Evolutionary conservation across 257 asterid genomes (phyloP).

Genomic region (Primulina tabacum): DNA sequence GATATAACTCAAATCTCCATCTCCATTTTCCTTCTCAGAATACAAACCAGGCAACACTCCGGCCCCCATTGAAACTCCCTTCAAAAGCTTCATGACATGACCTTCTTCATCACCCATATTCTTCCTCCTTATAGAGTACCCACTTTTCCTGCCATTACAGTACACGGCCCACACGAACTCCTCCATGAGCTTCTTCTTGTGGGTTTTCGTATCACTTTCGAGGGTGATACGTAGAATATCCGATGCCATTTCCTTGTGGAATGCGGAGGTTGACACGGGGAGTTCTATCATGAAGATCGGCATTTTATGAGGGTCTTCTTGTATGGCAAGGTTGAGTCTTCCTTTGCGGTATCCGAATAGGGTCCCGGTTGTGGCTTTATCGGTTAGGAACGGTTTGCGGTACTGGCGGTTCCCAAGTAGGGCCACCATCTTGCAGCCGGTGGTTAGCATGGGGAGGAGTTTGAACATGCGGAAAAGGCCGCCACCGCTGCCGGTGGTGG

Average conservation of each 20-base stretch:
- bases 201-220: conserved; percentile 72
- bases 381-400: conserved; percentile 56
- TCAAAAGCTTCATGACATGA: conserved; percentile 65
- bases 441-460: conserved; percentile 86
- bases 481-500: conserved; percentile 27
- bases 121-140: conserved; percentile 67
- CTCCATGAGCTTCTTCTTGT: conserved; percentile 62
- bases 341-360: conserved; percentile 80
- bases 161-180: conserved; percentile 92
- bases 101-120: conserved; percentile 71
- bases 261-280: conserved; percentile 57
- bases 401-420: conserved; percentile 68
- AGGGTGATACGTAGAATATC: conserved; percentile 68
- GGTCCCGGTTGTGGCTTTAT: conserved; percentile 74
- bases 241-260: conserved; percentile 81
- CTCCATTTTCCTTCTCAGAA: conserved; percentile 36
- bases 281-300: conserved; percentile 84
- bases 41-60: conserved; percentile 71
- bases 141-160: conserved; percentile 75
- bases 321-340: conserved; percentile 60
- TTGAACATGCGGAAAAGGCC: conserved; percentile 80
- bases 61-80: conserved; percentile 95
- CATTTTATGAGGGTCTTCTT: conserved; percentile 77
- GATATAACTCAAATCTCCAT: conserved; percentile 72
- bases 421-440: conserved; percentile 90